Conservation (phyloP, 169 alveolate genomes). For the Perkinsus marinus region DNA sequence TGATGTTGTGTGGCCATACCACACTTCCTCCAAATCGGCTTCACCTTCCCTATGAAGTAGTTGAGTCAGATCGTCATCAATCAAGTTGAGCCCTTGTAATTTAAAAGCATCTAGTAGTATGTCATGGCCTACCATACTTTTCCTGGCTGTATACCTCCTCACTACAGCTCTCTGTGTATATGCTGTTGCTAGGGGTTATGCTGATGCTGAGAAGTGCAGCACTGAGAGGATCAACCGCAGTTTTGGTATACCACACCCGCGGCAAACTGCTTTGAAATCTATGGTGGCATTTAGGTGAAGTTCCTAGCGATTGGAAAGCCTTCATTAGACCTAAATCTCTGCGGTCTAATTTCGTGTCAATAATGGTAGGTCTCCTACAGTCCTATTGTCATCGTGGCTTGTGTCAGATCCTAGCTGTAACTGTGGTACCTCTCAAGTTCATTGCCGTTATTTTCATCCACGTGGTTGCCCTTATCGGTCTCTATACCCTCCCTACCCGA, state of each 20-base stretch:
- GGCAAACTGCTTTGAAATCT: neutral
- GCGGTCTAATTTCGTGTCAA: neutral
- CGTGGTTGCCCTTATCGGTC: neutral
- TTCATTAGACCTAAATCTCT: neutral
- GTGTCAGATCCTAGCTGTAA: neutral
- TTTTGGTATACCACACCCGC: neutral
- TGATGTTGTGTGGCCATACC: no score
- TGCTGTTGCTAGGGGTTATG: neutral
- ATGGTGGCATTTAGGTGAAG: neutral
- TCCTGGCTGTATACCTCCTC: neutral
- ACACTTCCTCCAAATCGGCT: no score
- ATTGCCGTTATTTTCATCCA: neutral
- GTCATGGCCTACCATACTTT: neutral
- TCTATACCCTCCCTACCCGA: neutral
- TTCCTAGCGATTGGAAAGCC: neutral
- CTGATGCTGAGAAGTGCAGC: neutral
- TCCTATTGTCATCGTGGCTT: neutral
- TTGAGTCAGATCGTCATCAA: no score
- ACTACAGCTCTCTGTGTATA: neutral
- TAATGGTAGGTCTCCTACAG: neutral
- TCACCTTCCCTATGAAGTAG: no score
- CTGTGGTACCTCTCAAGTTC: neutral
- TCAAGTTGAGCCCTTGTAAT: no score
- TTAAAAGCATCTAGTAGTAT: neutral
- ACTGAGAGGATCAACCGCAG: neutral